Percentiles rank a stretch among this genome's conserved stretches.
Conservation (phyloP, 495 filamentous ascomycete species). For the Pyrenopolyporus hunteri region DNA sequence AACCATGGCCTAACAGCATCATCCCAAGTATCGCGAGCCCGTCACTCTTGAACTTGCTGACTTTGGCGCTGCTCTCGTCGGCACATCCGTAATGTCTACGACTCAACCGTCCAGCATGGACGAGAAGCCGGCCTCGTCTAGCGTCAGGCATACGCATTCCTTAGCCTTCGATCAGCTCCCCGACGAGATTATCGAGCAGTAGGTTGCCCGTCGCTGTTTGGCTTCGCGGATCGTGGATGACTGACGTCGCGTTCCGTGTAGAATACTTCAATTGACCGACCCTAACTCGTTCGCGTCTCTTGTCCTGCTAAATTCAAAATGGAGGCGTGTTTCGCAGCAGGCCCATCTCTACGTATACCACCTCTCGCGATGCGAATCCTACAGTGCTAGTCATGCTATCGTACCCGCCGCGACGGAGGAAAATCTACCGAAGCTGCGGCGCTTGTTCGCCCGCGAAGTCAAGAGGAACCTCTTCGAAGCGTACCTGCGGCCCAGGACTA, state of each 20-base stretch:
- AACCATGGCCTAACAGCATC: conserved; percentile 25
- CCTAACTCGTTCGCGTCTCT: conserved; percentile 83
- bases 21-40: conserved; percentile 8
- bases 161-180: conserved; percentile 54
- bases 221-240: background rate
- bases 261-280: conserved; percentile 76
- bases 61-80: conserved; percentile 1
- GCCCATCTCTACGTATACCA: conserved; percentile 77
- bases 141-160: conserved; percentile 21
- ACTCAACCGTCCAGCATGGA: conserved; percentile 20
- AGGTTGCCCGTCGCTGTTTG: conserved; percentile 21
- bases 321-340: conserved; percentile 75
- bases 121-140: conserved; percentile 40
- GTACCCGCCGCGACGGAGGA: conserved; percentile 53
- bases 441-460: conserved; percentile 70
- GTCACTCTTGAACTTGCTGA: conserved; percentile 8
- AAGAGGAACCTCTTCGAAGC: conserved; percentile 82
- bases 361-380: conserved; percentile 73
- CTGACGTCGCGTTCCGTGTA: conserved; percentile 43
- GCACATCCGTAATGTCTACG: conserved; percentile 20
- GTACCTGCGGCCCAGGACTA: conserved; percentile 71
- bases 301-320: conserved; percentile 78
- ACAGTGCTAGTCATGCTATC: conserved; percentile 58
- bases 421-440: conserved; percentile 63
- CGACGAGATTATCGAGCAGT: conserved; percentile 60